These are phyloP conservation scores for Huntiella abstrusa DNA, from an alignment of 2,329 filamentous ascomycete species.

Conservation along the genomic window DNA sequence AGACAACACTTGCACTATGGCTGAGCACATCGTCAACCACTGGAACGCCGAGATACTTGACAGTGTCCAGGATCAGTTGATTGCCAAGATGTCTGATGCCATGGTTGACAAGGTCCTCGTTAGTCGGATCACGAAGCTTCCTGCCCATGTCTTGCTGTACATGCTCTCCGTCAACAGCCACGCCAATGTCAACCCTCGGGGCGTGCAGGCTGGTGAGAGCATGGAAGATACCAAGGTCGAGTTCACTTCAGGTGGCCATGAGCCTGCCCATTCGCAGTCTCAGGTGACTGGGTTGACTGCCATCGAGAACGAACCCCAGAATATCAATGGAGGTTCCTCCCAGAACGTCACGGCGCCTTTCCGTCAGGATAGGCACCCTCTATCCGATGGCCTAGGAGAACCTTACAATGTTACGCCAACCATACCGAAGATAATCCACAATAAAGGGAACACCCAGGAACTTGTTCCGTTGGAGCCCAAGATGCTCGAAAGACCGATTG, in stretches of 20 bases:
- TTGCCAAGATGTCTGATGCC: constrained; percentile 26
- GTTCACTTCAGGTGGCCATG: constrained; percentile 15
- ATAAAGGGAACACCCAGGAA: no score
- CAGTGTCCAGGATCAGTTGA: constrained; percentile 29
- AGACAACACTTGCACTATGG: constrained; percentile 23
- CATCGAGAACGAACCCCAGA: background rate
- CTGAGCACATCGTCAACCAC: constrained; percentile 22
- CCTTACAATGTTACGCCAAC: background rate
- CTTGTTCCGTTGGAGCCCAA: background rate
- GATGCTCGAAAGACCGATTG: background rate
- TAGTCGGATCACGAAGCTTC: constrained; percentile 32
- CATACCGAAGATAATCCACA: no score
- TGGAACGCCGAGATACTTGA: constrained; percentile 18
- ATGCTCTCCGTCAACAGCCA: constrained; percentile 19
- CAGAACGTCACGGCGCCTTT: no score
- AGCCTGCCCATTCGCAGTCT: no score
- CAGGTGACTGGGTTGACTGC: no score
- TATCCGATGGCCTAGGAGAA: no score
- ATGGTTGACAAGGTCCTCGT: constrained; percentile 36
- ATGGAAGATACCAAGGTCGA: constrained; percentile 13
- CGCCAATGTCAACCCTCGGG: no score
- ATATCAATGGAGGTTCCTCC: background rate
- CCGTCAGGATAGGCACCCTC: no score
- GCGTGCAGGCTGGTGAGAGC: constrained; percentile 16
- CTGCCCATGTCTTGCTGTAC: constrained; percentile 34